phyloP scores from a whole-genome alignment of 1,139 yeast genomes.

The Pichia sp. region DNA sequence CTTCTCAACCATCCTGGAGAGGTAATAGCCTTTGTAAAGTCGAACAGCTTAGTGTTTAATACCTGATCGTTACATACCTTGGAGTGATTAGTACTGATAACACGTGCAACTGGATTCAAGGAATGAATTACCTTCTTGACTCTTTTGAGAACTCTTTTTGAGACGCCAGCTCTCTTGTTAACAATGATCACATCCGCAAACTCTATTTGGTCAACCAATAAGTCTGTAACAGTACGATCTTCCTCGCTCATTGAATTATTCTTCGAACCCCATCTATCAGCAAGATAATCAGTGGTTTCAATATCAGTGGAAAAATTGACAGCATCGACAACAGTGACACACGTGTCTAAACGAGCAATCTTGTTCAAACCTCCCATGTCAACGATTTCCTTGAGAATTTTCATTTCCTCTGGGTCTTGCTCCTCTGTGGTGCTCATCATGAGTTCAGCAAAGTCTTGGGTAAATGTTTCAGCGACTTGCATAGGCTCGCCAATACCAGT shows the following conservation, averaged over 20 bases:
- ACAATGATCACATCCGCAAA: constrained; percentile 37
- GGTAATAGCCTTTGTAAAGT: constrained; percentile 35
- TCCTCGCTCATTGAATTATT: constrained; percentile 33
- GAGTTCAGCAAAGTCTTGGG: constrained; percentile 33
- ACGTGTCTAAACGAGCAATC: constrained; percentile 35
- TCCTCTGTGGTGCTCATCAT: constrained; percentile 23
- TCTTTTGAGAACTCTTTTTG: constrained; percentile 24
- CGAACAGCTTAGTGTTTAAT: constrained; percentile 31
- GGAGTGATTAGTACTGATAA: constrained; percentile 31
- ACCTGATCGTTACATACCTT: constrained; percentile 32
- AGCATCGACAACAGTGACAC: constrained; percentile 42
- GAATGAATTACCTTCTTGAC: constrained; percentile 29
- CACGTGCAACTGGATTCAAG: constrained; percentile 37
- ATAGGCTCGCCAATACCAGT: constrained; percentile 43
- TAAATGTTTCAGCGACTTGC: constrained; percentile 44
- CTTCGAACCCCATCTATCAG: constrained; percentile 31
- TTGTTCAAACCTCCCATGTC: constrained; percentile 35
- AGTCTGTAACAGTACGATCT: constrained; percentile 38
- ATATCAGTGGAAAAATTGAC: constrained; percentile 33
- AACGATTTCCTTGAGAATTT: constrained; percentile 28
- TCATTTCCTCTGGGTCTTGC: constrained; percentile 20
- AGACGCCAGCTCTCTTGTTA: constrained; percentile 31
- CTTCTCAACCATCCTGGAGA: constrained; percentile 44
- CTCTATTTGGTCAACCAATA: constrained; percentile 41
- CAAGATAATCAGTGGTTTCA: constrained; percentile 37